Evolutionary conservation across 495 filamentous ascomycete species (phyloP), one percentile per base, ranked within the genome.

Genomic region (Podospora pseudoanserina): DNA sequence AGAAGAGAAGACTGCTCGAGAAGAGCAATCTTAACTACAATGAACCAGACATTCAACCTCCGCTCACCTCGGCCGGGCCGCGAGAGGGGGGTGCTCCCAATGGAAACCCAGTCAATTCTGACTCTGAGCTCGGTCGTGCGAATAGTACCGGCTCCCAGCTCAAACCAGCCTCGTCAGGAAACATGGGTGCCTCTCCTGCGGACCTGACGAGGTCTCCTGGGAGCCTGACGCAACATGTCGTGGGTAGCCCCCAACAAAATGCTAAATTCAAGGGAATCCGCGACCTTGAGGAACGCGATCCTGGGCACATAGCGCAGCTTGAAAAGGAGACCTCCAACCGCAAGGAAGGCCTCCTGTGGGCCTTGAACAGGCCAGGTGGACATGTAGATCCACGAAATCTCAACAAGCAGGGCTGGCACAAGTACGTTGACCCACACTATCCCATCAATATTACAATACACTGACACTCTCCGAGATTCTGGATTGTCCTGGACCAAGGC

Each of bases 401-500:
- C 64, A 97, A 97, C 75, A 97, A 98, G 73, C 92, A 95, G 77
- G 94, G 92, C 64, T 99, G 95, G 96, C 95, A 99, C 74, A 99
- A 99, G 94, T 99, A 88, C 77, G 91, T 87, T 65, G 4, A 20
- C 23, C 39, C 39, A 63, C 4, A 20, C 28, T 56, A 27, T 49
- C 27, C 39, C 30, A 4, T 32, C 19, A 20, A 16, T 23, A 11
- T 32, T 16, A 34, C 7, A 44, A 44, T 5, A 15, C 49, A 49
- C 70, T 74, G 67, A 76, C 65, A 26, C 3, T 3, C 2, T 15
- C 4, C 34, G 69, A 97, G 94, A 74, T 98, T 97, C 77, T 99
- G 95, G 95, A 94, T 99, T 70, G 96, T 98, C 2, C 85, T 98
- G 18, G 95, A 98, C 75, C 93, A 95, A 79, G 95, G 95, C 4